Evolutionary conservation across 148 eudicot genomes (phyloP), one percentile per base, ranked within the genome.

Genomic region (Drosera capensis): DNA sequence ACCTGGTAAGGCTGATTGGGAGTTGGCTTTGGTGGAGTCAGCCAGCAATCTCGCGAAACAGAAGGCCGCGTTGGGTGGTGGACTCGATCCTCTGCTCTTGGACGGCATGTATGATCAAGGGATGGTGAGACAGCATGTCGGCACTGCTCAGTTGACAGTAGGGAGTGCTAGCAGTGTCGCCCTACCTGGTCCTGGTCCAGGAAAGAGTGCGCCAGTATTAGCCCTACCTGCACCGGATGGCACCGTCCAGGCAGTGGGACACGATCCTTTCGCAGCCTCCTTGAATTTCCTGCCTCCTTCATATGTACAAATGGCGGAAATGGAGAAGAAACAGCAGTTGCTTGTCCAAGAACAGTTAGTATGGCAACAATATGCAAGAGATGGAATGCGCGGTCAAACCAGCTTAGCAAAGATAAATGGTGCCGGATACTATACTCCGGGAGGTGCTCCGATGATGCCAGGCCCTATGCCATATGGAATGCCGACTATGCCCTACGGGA

Each of bases 131-230:
- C 87, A 75, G 44, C 87, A 83, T 26, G 77, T 71, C 7, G 59
- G 71, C 39, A 53, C 71, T 9, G 43, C 74, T 17, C 82, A 72
- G 56, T 13, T 61, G 50, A 67, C 62, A 13, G 81, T 77, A 8
- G 95, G 95, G 16, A 85, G 95, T 43, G 74, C 95, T 1, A 85
- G 95, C 44, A 85, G 95, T 7, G 80, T 85, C 7, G 92, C 92
- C 0, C 52, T 73, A 17, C 73, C 63, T 59, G 28, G 59, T 14
- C 23, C 42, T 20, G 68, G 59, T 7, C n/a, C n/a, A n/a, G n/a
- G n/a, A n/a, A 57, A 47, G 48, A 54, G 46, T 21, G 25, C 48
- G 16, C 55, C 51, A 0, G 46, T 66, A 29, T 41, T 63, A 40
- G 68, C 75, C n/a, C 56, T 75, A 25, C 74, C 82, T 15, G 63